Evolutionary conservation across 176 grass and related monocot genomes (phyloP), one percentile per base, ranked within the genome.

Genomic region (Alopecurus myosuroides): DNA sequence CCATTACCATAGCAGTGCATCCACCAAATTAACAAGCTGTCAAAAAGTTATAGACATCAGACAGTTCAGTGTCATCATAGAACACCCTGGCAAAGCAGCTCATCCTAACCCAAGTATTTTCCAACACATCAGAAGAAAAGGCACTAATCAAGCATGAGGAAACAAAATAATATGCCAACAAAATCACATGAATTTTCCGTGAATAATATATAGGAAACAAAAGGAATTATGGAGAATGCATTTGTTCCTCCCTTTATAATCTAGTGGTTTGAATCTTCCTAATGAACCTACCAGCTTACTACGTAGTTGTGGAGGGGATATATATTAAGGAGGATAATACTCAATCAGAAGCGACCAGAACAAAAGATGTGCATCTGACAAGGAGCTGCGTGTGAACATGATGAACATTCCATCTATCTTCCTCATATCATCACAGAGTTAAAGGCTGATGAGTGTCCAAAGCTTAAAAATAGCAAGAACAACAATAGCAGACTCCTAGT

Each of bases 51-150:
- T 91, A 97, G 63, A 97, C 81, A 50, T 97, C 92, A 78, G 60
- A 81, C 82, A 94, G 92, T 45, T 91, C 74, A 3, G 86, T 82
- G 35, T 94, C 90, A 76, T 92, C 83, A 34, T 94, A 94, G 84
- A 97, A 94, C 52, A 97, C 92, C 78, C 61, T 90, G 70, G 94
- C 95, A 74, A 94, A 97, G 81, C 74, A 89, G 92, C 86, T 94
- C 92, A 86, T 92, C 92, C 95, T 97, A 55, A 79, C 20, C n/a
- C 52, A 66, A 34, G 61, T 72, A 58, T 77, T 81, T 18, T 7
- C 4, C 52, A 77, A 50, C 23, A 77, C 57, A 48, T 70, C 64
- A 85, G 50, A 35, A 44, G 7, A 81, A 65, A 39, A 75, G 5
- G 23, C 29, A 82, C 15, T n/a, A 81, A 65, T 17, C 70, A 48